Evolutionary conservation across 1,139 yeast genomes (phyloP), one percentile per base, ranked within the genome.

Genomic region (Kurtzmaniella quercitrusa): DNA sequence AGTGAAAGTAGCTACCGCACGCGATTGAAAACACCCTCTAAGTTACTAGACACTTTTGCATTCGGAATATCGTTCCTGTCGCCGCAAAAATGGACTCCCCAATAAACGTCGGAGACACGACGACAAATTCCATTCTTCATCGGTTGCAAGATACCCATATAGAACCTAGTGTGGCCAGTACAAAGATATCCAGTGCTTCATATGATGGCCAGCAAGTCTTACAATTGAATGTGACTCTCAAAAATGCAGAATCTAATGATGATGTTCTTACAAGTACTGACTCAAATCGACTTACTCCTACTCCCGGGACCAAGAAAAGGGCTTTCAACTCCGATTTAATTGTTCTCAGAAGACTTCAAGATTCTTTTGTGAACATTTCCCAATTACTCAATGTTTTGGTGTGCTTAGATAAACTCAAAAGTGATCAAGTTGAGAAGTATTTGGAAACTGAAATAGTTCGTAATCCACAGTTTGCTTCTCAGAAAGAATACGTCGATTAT

Each of bases 71-170:
- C n/a, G n/a, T n/a, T n/a, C n/a, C n/a, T n/a, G n/a, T n/a, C n/a
- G n/a, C n/a, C n/a, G n/a, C n/a, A n/a, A 9, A 16, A 38, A 71
- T 71, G 76, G 77, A 72, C 40, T 70, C 76, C 9, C 78, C 78
- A n/a, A 55, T 68, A 41, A 57, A 68, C 44, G 58, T 67, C 26
- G 77, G 78, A 38, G 77, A 72, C 53, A 52, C 65, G 42, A 71
- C 77, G 45, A 65, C 76, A 34, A 63, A 63, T 46, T 68, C 74
- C 33, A 71, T 72, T 23, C 66, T 61, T 52, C 59, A 62, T 51
- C 60, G 65, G 38, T 59, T 72, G 41, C 55, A 53, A 35, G 67
- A 64, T 21, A 71, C 77, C 5, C 75, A 68, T 47, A 51, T 71
- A 34, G 51, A 53, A 35, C 48, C 60, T 11, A 52, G 59, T 16